Conservation (phyloP, 768 basidiomycete species). For the Mycena capillaripes region DNA sequence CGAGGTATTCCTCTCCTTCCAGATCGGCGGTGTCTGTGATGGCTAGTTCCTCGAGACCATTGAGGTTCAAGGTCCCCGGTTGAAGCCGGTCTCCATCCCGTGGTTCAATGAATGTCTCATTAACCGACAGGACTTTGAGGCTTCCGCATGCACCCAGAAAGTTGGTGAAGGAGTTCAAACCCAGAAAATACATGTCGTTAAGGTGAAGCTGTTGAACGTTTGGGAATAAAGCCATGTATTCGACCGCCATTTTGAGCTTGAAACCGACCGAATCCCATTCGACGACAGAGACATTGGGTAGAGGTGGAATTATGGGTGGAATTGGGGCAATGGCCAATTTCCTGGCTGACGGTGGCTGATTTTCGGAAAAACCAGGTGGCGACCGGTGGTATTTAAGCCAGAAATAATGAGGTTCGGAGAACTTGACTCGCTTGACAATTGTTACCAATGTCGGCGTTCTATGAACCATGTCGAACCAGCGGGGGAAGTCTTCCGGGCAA, state of each 20-base stretch:
- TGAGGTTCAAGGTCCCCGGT: background rate
- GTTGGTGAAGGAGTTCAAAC: background rate
- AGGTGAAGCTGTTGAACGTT: background rate
- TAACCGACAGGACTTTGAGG: background rate
- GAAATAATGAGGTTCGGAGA: background rate
- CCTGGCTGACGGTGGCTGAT: background rate
- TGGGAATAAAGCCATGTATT: constrained; percentile 21
- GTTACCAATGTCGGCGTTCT: background rate
- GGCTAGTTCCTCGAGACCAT: background rate
- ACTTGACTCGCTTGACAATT: constrained; percentile 16
- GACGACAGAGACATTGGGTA: background rate
- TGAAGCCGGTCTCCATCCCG: background rate
- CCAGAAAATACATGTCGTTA: background rate
- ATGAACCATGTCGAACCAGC: constrained; percentile 17
- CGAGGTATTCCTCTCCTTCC: background rate
- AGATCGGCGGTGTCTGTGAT: background rate
- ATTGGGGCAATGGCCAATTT: background rate
- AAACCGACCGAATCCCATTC: background rate
- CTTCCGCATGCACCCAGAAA: constrained; percentile 8
- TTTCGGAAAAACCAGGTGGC: background rate
- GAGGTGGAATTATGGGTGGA: background rate
- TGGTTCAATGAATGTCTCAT: background rate
- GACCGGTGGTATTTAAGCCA: background rate
- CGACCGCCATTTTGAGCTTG: background rate
- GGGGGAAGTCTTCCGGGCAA: constrained; percentile 8